Evolutionary conservation across 176 grass and related monocot genomes (phyloP).

Genomic region (Hordeum vulgare): DNA sequence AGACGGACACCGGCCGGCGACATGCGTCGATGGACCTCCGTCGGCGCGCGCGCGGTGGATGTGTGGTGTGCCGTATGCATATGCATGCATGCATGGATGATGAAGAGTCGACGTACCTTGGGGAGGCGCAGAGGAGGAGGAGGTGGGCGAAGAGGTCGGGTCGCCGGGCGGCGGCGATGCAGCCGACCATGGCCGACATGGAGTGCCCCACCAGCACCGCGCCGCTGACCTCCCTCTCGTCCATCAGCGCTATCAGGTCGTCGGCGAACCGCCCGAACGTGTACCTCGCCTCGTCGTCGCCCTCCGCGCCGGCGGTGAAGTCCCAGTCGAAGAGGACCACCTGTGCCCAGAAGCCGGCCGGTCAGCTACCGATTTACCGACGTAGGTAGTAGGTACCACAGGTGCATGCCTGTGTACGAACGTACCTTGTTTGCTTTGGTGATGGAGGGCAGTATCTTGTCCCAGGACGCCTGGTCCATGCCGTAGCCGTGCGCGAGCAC

Average conservation of each 20-base stretch:
- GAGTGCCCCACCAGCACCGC: conserved; percentile 57
- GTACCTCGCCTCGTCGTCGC: not conserved
- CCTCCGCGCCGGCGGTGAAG: conserved; percentile 13
- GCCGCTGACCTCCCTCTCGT: conserved; percentile 19
- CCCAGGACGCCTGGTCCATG: conserved; percentile 49
- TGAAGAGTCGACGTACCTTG: conserved; percentile 22
- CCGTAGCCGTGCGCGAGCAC: conserved; percentile 83
- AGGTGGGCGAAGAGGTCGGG: conserved; percentile 72
- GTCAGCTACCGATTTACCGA: not conserved
- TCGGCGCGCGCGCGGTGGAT: too few relatives aligned
- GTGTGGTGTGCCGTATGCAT: too few relatives aligned
- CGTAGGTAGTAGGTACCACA: not conserved
- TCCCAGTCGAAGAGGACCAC: conserved; percentile 89
- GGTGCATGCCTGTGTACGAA: too few relatives aligned
- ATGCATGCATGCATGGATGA: not conserved
- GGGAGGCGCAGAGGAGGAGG: conserved; percentile 62
- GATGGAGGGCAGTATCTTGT: conserved; percentile 43
- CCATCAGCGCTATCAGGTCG: conserved; percentile 54
- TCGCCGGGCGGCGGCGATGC: conserved; percentile 52
- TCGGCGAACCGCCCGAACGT: conserved; percentile 53
- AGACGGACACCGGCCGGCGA: not conserved
- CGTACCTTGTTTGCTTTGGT: not conserved
- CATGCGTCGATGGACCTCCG: not conserved
- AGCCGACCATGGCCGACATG: conserved; percentile 73
- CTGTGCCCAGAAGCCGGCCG: not conserved